These are phyloP conservation scores for Noccaea caerulescens DNA, from an alignment of 345 rosid genomes.

Conservation along the genomic window DNA sequence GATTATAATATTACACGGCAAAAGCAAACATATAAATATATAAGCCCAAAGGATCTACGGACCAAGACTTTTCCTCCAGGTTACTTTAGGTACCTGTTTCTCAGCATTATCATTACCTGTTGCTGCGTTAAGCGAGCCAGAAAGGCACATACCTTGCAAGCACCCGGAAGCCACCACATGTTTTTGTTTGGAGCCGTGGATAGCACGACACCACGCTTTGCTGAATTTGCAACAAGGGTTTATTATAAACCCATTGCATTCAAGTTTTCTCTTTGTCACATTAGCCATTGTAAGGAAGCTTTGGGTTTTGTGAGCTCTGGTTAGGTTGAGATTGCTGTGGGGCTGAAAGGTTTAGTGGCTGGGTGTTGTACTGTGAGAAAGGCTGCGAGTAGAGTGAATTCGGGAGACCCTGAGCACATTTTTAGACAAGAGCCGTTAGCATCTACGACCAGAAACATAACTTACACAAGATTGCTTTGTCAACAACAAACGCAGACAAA, in stretches of 20 bases:
- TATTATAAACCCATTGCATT: constrained; percentile 55
- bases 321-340: constrained; percentile 75
- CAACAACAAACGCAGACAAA: no score
- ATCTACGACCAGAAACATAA: constrained; percentile 5
- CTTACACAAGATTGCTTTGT: no score
- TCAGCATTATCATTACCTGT: constrained; percentile 37
- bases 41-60: constrained; percentile 39
- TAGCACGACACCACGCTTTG: constrained; percentile 69
- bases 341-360: constrained; percentile 70
- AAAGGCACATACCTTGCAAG: constrained; percentile 48
- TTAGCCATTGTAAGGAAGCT: constrained; percentile 84
- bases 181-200: constrained; percentile 59
- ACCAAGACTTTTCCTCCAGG: constrained; percentile 37
- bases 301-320: constrained; percentile 84
- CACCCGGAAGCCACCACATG: constrained; percentile 41
- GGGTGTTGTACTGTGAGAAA: constrained; percentile 79
- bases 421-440: constrained; percentile 11
- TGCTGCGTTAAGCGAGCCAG: constrained; percentile 37
- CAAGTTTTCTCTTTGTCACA: constrained; percentile 22
- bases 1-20: constrained; percentile 29
- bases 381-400: constrained; percentile 96
- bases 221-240: constrained; percentile 64
- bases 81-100: constrained; percentile 41
- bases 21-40: constrained; percentile 24
- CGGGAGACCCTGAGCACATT: constrained; percentile 68